Percentiles rank a stretch among this genome's conserved stretches.
These are phyloP conservation scores for Salix dunnii DNA, from an alignment of 345 rosid species.

Conservation along the genomic window DNA sequence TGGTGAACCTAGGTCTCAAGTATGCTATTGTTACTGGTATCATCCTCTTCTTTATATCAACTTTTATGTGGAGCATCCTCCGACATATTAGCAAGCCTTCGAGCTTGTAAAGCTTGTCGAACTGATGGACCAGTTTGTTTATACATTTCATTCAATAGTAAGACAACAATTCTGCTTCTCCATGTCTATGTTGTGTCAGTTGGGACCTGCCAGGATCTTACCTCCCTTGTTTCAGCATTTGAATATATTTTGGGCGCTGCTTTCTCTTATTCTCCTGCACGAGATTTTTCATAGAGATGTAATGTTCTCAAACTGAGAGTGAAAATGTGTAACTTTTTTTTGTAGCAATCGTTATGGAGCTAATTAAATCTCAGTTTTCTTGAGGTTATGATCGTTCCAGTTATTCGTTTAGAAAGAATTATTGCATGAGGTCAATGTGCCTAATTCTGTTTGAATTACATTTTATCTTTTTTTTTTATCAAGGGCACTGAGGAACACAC, in stretches of 20 bases:
- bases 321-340: neutral
- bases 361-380: neutral
- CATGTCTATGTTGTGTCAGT: neutral
- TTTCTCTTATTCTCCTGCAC: neutral
- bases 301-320: neutral
- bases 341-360: too few relatives aligned
- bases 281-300: neutral
- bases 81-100: constrained; percentile 55
- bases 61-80: constrained; percentile 82
- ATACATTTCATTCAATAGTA: neutral
- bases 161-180: neutral
- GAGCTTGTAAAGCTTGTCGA: constrained; percentile 35
- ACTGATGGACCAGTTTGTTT: constrained; percentile 9
- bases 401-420: too few relatives aligned
- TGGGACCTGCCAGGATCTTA: neutral
- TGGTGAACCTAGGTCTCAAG: constrained; percentile 78
- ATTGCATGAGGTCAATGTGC: neutral
- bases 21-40: constrained; percentile 66
- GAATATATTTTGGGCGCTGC: neutral
- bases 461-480: too few relatives aligned
- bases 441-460: neutral
- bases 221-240: neutral
- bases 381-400: neutral
- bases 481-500: neutral
- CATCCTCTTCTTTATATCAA: constrained; percentile 60